phyloP scores from a whole-genome alignment of 352 stramenopile species.

The Pythium graminicola region DNA sequence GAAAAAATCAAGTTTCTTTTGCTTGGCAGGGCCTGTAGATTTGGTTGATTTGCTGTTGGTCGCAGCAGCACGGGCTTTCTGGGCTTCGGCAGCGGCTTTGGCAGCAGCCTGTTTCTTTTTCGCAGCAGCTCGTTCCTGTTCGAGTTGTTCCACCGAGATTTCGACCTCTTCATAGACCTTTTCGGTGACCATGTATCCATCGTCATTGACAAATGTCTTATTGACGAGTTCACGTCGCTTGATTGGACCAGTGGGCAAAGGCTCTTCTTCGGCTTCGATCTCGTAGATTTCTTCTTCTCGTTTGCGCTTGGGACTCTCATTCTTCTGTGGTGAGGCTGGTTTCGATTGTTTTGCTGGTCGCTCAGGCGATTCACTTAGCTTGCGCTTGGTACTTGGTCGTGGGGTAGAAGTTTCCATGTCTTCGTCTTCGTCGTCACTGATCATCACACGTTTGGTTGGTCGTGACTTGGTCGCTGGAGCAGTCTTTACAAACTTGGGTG shows the following conservation, averaged over 20 bases:
- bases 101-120: slow-evolving; percentile 46
- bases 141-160: slow-evolving; percentile 48
- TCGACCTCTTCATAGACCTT: slow-evolving; percentile 67
- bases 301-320: slow-evolving; percentile 16
- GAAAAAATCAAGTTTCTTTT: slow-evolving; percentile 68
- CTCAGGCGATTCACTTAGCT: slow-evolving; percentile 26
- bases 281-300: slow-evolving; percentile 8
- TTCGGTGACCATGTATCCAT: slow-evolving; percentile 85
- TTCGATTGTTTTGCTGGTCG: slow-evolving; percentile 1
- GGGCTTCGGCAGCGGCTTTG: slow-evolving; percentile 34
- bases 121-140: slow-evolving; percentile 35
- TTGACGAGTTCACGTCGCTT: slow-evolving; percentile 53
- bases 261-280: slow-evolving; percentile 27
- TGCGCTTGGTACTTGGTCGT: slow-evolving; percentile 9
- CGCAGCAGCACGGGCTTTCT: slow-evolving; percentile 26
- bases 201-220: slow-evolving; percentile 73
- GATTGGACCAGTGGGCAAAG: slow-evolving; percentile 22
- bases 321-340: not conserved
- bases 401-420: slow-evolving; percentile 18
- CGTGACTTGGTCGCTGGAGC: slow-evolving; percentile 24
- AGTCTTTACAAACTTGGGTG: slow-evolving; percentile 58
- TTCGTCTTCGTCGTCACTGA: slow-evolving; percentile 66
- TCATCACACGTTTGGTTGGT: slow-evolving; percentile 41
- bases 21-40: slow-evolving; percentile 43
- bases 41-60: slow-evolving; percentile 21